A percentile compares a stretch with the other conserved stretches of the same genome.
Conservation (phyloP, 2,329 filamentous ascomycete species). For the Conoideocrella luteorostrata region DNA sequence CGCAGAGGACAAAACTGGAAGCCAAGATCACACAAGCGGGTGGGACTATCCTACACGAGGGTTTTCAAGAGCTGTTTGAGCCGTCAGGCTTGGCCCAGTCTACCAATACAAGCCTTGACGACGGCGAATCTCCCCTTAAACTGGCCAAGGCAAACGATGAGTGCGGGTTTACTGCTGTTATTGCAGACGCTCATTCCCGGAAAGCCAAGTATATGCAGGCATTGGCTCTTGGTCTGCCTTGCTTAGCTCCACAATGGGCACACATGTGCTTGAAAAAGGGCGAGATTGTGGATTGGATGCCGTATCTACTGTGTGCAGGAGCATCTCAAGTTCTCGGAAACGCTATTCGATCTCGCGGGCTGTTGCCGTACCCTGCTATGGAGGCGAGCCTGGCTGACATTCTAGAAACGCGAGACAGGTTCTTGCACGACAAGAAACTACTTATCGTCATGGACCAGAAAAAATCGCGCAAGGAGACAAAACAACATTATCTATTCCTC, state of each 20-base stretch:
- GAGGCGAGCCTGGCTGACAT: slow-evolving; percentile 51
- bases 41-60: slow-evolving; percentile 62
- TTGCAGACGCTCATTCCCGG: slow-evolving; percentile 79
- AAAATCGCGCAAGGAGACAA: slow-evolving; percentile 55
- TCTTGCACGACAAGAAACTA: slow-evolving; percentile 60
- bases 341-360: slow-evolving; percentile 66
- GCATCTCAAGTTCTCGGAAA: slow-evolving; percentile 70
- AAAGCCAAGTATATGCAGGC: slow-evolving; percentile 94
- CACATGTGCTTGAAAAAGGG: slow-evolving; percentile 59
- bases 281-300: slow-evolving; percentile 63
- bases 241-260: slow-evolving; percentile 77
- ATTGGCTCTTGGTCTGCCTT: slow-evolving; percentile 81
- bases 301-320: slow-evolving; percentile 81
- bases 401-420: slow-evolving; percentile 51
- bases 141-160: slow-evolving; percentile 47
- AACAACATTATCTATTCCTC: slow-evolving; percentile 72
- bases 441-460: slow-evolving; percentile 59
- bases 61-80: slow-evolving; percentile 78
- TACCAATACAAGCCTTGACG: slow-evolving; percentile 22
- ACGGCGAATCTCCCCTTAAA: slow-evolving; percentile 33
- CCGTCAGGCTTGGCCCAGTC: slow-evolving; percentile 28
- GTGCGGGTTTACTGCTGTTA: slow-evolving; percentile 74
- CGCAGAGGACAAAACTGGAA: slow-evolving; percentile 42
- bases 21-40: slow-evolving; percentile 63
- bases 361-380: slow-evolving; percentile 54